Percentiles rank a stretch among this genome's conserved stretches.
These are phyloP conservation scores for Penicillium sp. DNA, from an alignment of 2,329 filamentous ascomycete species.

Conservation along the genomic window DNA sequence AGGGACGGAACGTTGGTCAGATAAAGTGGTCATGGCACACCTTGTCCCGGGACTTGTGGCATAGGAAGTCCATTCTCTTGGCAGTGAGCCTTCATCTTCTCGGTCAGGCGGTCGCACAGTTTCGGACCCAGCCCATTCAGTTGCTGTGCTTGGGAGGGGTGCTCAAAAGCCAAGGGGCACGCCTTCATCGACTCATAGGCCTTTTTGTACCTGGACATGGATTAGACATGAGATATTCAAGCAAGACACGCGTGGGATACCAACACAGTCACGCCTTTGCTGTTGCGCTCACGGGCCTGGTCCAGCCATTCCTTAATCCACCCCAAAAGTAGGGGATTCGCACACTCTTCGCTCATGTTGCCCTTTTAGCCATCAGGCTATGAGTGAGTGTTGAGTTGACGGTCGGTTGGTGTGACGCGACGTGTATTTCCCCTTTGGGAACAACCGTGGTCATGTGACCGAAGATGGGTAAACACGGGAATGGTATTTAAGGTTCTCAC, in stretches of 20 bases:
- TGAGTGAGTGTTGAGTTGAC: background rate
- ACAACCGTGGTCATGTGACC: conserved; percentile 26
- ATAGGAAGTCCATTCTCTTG: conserved; percentile 70
- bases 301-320: conserved; percentile 83
- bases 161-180: conserved; percentile 72
- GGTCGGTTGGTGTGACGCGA: conserved; percentile 20
- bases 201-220: conserved; percentile 66
- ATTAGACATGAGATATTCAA: conserved; percentile 18
- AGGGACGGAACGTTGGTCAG: background rate
- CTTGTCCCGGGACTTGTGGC: conserved; percentile 63
- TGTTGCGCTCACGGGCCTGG: conserved; percentile 69
- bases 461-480: background rate
- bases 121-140: conserved; percentile 77
- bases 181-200: conserved; percentile 78
- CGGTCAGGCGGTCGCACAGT: conserved; percentile 71
- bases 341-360: conserved; percentile 54
- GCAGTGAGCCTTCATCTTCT: conserved; percentile 63
- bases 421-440: conserved; percentile 29
- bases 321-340: conserved; percentile 72
- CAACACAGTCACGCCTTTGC: conserved; percentile 67
- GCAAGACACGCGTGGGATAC: conserved; percentile 21
- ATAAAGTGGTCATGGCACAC: conserved; percentile 35
- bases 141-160: conserved; percentile 74
- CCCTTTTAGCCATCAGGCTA: conserved; percentile 16
- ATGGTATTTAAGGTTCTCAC: background rate